phyloP scores from a whole-genome alignment of 305 asterid species.

The Rubia balearica region DNA sequence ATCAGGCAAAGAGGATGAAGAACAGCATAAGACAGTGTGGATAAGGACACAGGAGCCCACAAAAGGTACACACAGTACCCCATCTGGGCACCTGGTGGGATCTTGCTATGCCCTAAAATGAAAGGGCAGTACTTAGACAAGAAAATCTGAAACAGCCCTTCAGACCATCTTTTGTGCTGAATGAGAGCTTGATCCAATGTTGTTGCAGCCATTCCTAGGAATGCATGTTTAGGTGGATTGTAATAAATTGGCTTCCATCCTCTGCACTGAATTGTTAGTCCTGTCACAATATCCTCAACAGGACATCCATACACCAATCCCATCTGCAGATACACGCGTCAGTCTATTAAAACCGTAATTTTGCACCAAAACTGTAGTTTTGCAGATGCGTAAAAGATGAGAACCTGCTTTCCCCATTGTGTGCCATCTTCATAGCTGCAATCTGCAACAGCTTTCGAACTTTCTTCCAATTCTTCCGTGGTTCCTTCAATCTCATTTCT shows the following conservation, averaged over 20 bases:
- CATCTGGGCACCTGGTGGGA: slow-evolving; percentile 60
- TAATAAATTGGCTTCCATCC: slow-evolving; percentile 76
- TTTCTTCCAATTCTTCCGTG: slow-evolving; percentile 43
- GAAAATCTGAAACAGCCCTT: slow-evolving; percentile 73
- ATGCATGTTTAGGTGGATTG: slow-evolving; percentile 50
- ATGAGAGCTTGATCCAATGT: slow-evolving; percentile 53
- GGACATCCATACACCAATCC: slow-evolving; percentile 73
- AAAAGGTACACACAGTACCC: slow-evolving; percentile 67
- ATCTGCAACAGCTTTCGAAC: slow-evolving; percentile 41
- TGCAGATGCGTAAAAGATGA: too few relatives aligned
- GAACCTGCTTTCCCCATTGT: slow-evolving; percentile 77
- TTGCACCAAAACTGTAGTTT: too few relatives aligned
- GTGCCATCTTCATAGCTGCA: slow-evolving; percentile 65
- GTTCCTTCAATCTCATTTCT: slow-evolving; percentile 18
- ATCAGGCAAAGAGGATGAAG: slow-evolving; percentile 47
- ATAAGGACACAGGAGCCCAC: slow-evolving; percentile 61
- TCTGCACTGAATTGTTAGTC: slow-evolving; percentile 67
- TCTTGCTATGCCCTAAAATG: slow-evolving; percentile 48
- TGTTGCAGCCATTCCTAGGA: slow-evolving; percentile 57
- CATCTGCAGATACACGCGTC: slow-evolving; percentile 33
- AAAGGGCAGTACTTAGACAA: slow-evolving; percentile 71
- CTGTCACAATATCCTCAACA: slow-evolving; percentile 80
- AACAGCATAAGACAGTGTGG: slow-evolving; percentile 40
- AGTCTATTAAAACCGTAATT: neutral
- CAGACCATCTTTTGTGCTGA: slow-evolving; percentile 80